A percentile compares a stretch with the other conserved stretches of the same genome.
Evolutionary conservation across 495 filamentous ascomycete species (phyloP).

Genomic region (Aspergillus kassunensis): DNA sequence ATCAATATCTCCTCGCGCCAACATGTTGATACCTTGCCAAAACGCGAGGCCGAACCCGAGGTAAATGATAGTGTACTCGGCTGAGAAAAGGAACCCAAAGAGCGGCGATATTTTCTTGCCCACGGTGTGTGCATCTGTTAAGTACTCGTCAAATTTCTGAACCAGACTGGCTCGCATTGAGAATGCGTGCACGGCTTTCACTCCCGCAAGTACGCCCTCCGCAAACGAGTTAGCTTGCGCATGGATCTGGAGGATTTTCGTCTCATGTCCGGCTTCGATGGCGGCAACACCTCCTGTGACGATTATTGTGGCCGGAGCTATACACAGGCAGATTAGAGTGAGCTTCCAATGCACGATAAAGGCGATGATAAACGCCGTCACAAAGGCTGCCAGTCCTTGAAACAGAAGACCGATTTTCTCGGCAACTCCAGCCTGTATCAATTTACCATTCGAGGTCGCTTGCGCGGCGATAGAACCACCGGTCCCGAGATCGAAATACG

Average conservation of each 20-base stretch:
- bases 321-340: conserved; percentile 74
- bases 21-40: conserved; percentile 84
- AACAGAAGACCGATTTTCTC: conserved; percentile 79
- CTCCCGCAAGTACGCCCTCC: conserved; percentile 90
- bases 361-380: conserved; percentile 81
- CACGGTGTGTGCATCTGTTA: conserved; percentile 67
- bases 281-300: conserved; percentile 63
- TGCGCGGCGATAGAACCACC: conserved; percentile 89
- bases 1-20: conserved; percentile 59
- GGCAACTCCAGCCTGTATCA: conserved; percentile 83
- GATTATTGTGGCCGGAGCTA: conserved; percentile 63
- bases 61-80: conserved; percentile 79
- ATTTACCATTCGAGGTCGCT: conserved; percentile 84
- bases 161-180: conserved; percentile 85
- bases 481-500: conserved; percentile 85
- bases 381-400: conserved; percentile 71
- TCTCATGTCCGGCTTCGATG: conserved; percentile 76
- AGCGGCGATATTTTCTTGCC: conserved; percentile 69
- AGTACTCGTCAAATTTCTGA: conserved; percentile 71
- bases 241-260: conserved; percentile 69
- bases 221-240: conserved; percentile 82
- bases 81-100: conserved; percentile 70
- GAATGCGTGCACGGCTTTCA: conserved; percentile 87
- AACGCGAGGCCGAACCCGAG: conserved; percentile 89
- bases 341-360: conserved; percentile 83